Evolutionary conservation across 1,284 basidiomycete species (phyloP).

Genomic region (Ganoderma multipileum): DNA sequence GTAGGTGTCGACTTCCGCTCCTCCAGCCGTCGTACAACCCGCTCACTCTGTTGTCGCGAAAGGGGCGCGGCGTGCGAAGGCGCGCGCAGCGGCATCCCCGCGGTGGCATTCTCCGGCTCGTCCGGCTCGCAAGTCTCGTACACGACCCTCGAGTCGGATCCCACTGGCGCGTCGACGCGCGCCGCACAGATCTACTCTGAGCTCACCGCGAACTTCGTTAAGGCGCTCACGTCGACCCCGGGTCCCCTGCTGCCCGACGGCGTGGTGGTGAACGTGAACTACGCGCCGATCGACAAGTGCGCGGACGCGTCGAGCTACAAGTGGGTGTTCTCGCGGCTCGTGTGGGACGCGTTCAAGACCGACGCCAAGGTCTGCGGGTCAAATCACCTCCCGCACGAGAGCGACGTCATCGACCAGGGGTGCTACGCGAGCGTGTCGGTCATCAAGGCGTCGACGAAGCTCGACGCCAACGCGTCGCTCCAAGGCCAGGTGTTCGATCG

Average conservation of each 20-base stretch:
- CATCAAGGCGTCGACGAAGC: slow-evolving; percentile 51
- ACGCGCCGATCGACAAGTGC: slow-evolving; percentile 50
- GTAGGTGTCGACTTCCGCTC: slow-evolving; percentile 17
- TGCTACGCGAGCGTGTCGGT: slow-evolving; percentile 58
- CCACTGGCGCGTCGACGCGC: slow-evolving; percentile 42
- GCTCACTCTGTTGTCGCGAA: background rate
- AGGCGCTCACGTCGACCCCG: slow-evolving; percentile 42
- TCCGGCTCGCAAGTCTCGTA: slow-evolving; percentile 51
- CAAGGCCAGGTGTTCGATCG: slow-evolving; percentile 49
- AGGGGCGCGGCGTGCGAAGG: slow-evolving; percentile 60
- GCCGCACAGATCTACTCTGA: slow-evolving; percentile 51
- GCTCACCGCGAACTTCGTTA: slow-evolving; percentile 49
- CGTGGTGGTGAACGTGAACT: slow-evolving; percentile 59
- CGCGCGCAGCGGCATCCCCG: slow-evolving; percentile 52
- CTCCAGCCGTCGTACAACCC: slow-evolving; percentile 2
- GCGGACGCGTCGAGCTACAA: slow-evolving; percentile 45
- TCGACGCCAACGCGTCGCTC: slow-evolving; percentile 50
- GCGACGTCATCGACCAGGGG: slow-evolving; percentile 43
- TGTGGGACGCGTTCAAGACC: slow-evolving; percentile 40
- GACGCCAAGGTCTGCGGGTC: slow-evolving; percentile 54
- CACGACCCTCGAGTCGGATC: slow-evolving; percentile 49
- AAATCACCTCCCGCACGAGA: slow-evolving; percentile 50
- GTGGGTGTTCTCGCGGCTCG: slow-evolving; percentile 55
- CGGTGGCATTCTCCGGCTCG: slow-evolving; percentile 56
- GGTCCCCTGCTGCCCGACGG: slow-evolving; percentile 48